Evolutionary conservation across 2,329 filamentous ascomycete species (phyloP).

Genomic region (Pseudopyricularia javanii): DNA sequence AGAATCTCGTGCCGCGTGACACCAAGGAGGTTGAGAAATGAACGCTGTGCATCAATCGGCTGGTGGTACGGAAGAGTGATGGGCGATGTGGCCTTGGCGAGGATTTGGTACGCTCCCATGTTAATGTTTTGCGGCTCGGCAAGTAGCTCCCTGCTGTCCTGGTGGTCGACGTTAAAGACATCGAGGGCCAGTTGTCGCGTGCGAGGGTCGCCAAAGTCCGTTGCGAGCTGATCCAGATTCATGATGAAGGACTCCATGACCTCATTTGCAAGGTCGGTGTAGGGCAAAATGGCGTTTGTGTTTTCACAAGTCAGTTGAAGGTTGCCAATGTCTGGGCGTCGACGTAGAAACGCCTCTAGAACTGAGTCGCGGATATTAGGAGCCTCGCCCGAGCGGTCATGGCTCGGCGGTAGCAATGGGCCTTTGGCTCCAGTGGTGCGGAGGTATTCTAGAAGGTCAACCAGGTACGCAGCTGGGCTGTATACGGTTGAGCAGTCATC

Average conservation of each 20-base stretch:
- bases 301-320: slow-evolving; percentile 16
- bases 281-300: slow-evolving; percentile 14
- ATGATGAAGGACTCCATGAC: slow-evolving; percentile 13
- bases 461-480: slow-evolving; percentile 11
- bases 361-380: not conserved
- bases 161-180: not conserved
- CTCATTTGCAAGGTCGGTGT: slow-evolving; percentile 17
- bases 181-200: not conserved
- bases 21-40: not conserved
- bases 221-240: not conserved
- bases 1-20: not conserved
- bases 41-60: not conserved
- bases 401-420: not conserved
- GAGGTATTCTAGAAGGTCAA: slow-evolving; percentile 12
- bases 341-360: slow-evolving; percentile 9
- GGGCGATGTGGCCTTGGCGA: not conserved
- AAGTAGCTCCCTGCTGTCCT: not conserved
- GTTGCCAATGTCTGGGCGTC: slow-evolving; percentile 14
- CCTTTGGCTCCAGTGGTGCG: not conserved
- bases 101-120: not conserved
- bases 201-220: not conserved
- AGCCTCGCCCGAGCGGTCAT: not conserved
- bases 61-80: not conserved
- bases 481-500: slow-evolving; percentile 10
- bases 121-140: not conserved